Evolutionary conservation across 2,329 filamentous ascomycete species (phyloP).

Genomic region (Tolypocladium endophyticum): DNA sequence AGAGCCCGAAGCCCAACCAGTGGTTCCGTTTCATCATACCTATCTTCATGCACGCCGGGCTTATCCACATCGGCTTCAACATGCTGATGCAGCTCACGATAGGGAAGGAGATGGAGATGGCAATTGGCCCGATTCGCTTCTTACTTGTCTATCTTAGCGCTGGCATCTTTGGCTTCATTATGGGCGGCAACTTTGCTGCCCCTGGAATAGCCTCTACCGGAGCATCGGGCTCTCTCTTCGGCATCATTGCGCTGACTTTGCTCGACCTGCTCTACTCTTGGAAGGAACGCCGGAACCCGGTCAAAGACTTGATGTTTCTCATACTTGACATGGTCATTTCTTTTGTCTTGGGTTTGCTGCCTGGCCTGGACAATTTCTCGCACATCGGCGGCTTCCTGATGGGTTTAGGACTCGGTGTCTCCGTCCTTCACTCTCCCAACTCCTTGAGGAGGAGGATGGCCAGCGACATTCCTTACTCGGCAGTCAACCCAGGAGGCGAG

Average conservation of each 20-base stretch:
- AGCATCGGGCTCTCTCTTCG: conserved; percentile 83
- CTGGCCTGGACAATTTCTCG: conserved; percentile 91
- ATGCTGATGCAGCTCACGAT: conserved; percentile 83
- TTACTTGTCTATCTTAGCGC: conserved; percentile 80
- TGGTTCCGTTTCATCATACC: conserved; percentile 96
- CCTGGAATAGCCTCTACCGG: conserved; percentile 75
- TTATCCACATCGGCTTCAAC: conserved; percentile 95
- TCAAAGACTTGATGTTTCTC: conserved; percentile 81
- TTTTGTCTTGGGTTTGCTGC: conserved; percentile 84
- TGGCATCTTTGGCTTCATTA: conserved; percentile 91
- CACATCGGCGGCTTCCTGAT: conserved; percentile 95
- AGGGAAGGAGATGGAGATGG: conserved; percentile 82
- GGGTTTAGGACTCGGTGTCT: conserved; percentile 79
- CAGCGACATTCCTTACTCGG: conserved; percentile 59
- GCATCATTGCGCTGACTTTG: conserved; percentile 77
- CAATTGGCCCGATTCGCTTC: conserved; percentile 82
- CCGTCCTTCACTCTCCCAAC: conserved; percentile 79
- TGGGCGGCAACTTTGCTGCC: conserved; percentile 88
- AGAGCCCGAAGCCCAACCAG: conserved; percentile 65
- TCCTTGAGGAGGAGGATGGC: conserved; percentile 65
- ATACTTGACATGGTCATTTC: conserved; percentile 77
- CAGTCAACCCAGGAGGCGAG: conserved; percentile 43
- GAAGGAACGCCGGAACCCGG: conserved; percentile 64
- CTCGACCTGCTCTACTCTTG: conserved; percentile 92
- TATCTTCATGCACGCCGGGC: conserved; percentile 88